A percentile compares a stretch with the other conserved stretches of the same genome.
phyloP scores from a whole-genome alignment of 2,329 filamentous ascomycete genomes.

The Hypomyces rosellus region DNA sequence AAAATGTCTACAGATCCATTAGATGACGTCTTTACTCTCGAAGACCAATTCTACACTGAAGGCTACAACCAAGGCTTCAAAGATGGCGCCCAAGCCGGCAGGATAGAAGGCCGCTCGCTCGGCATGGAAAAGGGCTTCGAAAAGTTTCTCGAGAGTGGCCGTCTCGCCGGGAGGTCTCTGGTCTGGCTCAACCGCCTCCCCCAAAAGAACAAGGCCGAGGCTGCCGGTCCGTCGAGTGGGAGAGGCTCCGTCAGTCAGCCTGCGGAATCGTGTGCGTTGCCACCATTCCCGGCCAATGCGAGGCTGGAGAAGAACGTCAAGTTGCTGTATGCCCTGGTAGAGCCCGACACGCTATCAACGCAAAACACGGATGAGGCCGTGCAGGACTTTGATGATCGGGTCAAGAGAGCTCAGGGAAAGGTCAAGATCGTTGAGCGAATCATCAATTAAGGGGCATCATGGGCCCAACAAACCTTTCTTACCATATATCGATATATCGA shows the following conservation, averaged over 20 bases:
- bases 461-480: no score
- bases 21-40: conserved; percentile 52
- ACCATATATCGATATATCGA: background rate
- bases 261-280: conserved; percentile 22
- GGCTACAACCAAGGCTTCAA: conserved; percentile 69
- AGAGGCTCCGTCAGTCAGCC: conserved; percentile 1
- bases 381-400: conserved; percentile 81
- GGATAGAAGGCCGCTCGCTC: conserved; percentile 82
- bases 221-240: background rate
- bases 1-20: conserved; percentile 42
- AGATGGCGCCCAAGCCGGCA: conserved; percentile 73
- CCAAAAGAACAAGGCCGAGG: conserved; percentile 14
- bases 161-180: conserved; percentile 67
- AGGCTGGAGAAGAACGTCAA: conserved; percentile 72
- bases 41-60: conserved; percentile 70
- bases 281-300: conserved; percentile 48
- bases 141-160: conserved; percentile 78
- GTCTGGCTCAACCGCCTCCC: conserved; percentile 75
- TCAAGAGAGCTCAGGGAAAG: conserved; percentile 79
- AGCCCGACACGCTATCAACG: conserved; percentile 69
- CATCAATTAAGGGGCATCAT: conserved; percentile 27
- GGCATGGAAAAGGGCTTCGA: conserved; percentile 91
- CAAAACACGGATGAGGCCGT: conserved; percentile 85
- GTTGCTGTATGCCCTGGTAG: conserved; percentile 68
- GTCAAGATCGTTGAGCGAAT: conserved; percentile 78